Base-by-base conservation (phyloP, 2,329 filamentous ascomycete genomes). In the Ceratocystis variospora region DNA sequence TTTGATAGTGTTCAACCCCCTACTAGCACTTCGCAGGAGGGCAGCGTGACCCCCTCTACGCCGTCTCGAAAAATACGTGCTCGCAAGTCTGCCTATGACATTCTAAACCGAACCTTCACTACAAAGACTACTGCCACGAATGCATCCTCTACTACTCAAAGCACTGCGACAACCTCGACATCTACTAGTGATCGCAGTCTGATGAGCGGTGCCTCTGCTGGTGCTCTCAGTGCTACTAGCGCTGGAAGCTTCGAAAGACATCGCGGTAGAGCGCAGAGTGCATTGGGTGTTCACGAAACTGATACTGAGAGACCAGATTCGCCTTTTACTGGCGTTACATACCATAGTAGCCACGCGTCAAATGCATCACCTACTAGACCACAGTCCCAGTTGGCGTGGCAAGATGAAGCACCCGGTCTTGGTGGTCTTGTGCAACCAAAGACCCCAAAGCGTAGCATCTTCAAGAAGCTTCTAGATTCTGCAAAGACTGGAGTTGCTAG, bases 401-500 rank as follows among this genome's bases (percentile, higher is more conserved):
- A 82, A 1, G 84, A 86, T 22, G 88, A 92, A 61, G 81, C 81
- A 0, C 81, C 85, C 48, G 83, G 87, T 0, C 80, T 96, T 5
- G 93, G 93, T 50, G 92, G 93, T 0, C 81, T 97, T 7, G 80
- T 86, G 5, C 78, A 81, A 68, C 91, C 91, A 0, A 88, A 92
- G 75, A 80, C 85, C 0, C 90, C 89, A 69, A 94, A 90, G 74
- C 87, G 87, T 69, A 93, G 90, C 62, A 96, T 97, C 72, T 94
- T 97, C 80, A 94, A 93, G 75, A 95, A 96, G 73, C 93, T 97
- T 71, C 84, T 96, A 37, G 92, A 96, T 70, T 90, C 90, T 1
- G 93, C 92, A 17, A 96, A 96, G 77, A 96, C 93, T 0, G 90
- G 91, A 41, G 92, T 95, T 44, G 93, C 93, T 1, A 96, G 86